Conservation (phyloP, 108 stramenopile species). For the Skeletonema marinoi region DNA sequence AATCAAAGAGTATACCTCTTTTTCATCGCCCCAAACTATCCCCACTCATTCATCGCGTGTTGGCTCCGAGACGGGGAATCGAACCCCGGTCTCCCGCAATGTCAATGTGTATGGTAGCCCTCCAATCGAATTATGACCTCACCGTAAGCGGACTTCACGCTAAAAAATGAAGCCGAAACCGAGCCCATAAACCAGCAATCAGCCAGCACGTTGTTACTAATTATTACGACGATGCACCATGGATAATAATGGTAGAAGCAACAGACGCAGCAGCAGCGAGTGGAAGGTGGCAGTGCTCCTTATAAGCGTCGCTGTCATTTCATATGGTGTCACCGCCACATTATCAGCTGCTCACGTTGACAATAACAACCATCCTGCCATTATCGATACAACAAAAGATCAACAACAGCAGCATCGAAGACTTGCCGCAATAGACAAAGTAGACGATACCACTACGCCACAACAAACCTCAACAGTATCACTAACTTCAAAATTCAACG, state of each 20-base stretch:
- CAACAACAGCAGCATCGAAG: background rate
- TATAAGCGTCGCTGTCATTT: background rate
- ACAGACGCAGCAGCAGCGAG: background rate
- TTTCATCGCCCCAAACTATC: no score
- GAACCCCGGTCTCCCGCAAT: slow-evolving; percentile 96
- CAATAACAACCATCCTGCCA: background rate
- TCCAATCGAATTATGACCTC: no score
- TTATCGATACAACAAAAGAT: background rate
- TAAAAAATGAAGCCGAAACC: no score
- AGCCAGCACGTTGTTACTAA: no score
- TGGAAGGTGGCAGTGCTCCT: background rate
- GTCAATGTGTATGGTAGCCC: no score
- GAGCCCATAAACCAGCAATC: no score
- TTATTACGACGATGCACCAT: background rate
- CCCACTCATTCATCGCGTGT: no score
- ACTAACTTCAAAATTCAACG: background rate
- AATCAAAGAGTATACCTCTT: no score
- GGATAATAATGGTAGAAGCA: background rate
- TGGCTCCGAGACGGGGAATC: slow-evolving; percentile 89
- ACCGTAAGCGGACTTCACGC: no score
- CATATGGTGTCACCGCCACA: background rate
- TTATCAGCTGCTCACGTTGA: background rate
- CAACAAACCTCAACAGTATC: background rate
- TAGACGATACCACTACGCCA: background rate
- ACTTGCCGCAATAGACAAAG: background rate